phyloP scores from a whole-genome alignment of 176 grass and related monocot genomes.

The Cymbopogon citratus region DNA sequence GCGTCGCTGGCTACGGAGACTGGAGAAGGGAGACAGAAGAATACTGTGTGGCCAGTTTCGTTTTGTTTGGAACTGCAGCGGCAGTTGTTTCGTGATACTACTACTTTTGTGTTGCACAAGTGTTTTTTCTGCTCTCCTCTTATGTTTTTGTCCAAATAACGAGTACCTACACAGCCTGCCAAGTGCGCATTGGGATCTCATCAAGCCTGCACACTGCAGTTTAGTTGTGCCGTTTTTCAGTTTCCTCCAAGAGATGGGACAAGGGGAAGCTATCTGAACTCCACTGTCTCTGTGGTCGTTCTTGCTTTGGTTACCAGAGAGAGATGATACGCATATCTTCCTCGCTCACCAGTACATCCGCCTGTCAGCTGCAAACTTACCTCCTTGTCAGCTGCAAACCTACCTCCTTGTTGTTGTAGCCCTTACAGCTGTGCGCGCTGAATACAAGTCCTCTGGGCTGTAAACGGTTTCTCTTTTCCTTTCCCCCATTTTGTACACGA shows the following conservation, averaged over 20 bases:
- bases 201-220: not conserved
- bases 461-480: not conserved
- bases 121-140: too few species aligned
- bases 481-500: constrained; percentile 1
- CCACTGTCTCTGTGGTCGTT: not conserved
- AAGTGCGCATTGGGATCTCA: constrained; percentile 10
- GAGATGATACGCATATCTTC: not conserved
- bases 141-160: not conserved
- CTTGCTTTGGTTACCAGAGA: not conserved
- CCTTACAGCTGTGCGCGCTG: not conserved
- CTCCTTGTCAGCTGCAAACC: not conserved
- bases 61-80: too few species aligned
- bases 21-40: too few species aligned
- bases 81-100: too few species aligned
- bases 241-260: not conserved
- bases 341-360: not conserved
- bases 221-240: not conserved
- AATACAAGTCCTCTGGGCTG: not conserved
- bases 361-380: constrained; percentile 11
- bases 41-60: too few species aligned
- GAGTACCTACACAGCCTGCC: not conserved
- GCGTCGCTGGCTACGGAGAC: too few species aligned
- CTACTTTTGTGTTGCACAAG: too few species aligned
- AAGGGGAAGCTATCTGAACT: not conserved
- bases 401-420: not conserved